Percentiles rank a stretch among this genome's conserved stretches.
Evolutionary conservation across 2,329 filamentous ascomycete genomes (phyloP).

Genomic region (Monilinia polystroma): DNA sequence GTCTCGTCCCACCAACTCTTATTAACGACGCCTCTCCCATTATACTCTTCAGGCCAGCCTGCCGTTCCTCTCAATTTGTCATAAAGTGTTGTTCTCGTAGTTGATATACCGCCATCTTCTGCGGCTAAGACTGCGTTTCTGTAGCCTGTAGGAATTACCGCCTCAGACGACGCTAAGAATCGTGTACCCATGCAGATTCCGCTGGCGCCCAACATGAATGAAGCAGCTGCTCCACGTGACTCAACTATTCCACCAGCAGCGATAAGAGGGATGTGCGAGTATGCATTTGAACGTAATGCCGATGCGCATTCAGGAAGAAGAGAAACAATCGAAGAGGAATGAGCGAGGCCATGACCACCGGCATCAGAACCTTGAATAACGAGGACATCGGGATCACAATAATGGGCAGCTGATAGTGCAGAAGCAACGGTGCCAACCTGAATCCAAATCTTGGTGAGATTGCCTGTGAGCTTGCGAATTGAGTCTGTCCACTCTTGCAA

Average conservation of each 20-base stretch:
- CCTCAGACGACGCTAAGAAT: slow-evolving; percentile 49
- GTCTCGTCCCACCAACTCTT: slow-evolving; percentile 48
- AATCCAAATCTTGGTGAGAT: slow-evolving; percentile 40
- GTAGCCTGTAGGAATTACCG: slow-evolving; percentile 49
- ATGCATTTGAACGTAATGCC: slow-evolving; percentile 32
- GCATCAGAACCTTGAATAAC: slow-evolving; percentile 43
- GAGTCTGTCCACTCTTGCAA: slow-evolving; percentile 37
- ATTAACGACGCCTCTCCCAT: slow-evolving; percentile 59
- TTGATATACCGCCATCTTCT: slow-evolving; percentile 52
- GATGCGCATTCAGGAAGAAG: slow-evolving; percentile 42
- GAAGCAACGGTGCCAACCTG: slow-evolving; percentile 40
- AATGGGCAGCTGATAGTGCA: slow-evolving; percentile 34
- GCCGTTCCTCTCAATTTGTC: slow-evolving; percentile 54
- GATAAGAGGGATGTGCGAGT: slow-evolving; percentile 36
- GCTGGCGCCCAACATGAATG: slow-evolving; percentile 40
- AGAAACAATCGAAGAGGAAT: slow-evolving; percentile 39
- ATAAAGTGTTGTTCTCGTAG: slow-evolving; percentile 51
- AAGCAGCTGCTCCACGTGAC: slow-evolving; percentile 42
- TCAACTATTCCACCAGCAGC: slow-evolving; percentile 44
- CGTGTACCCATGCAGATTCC: slow-evolving; percentile 52
- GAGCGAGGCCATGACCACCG: slow-evolving; percentile 42
- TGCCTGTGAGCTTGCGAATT: slow-evolving; percentile 33
- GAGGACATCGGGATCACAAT: slow-evolving; percentile 39
- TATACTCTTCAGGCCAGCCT: slow-evolving; percentile 57
- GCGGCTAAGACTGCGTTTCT: slow-evolving; percentile 47